Conservation (phyloP, 1,284 basidiomycete species). For the Microbotryomycetes sp. region DNA sequence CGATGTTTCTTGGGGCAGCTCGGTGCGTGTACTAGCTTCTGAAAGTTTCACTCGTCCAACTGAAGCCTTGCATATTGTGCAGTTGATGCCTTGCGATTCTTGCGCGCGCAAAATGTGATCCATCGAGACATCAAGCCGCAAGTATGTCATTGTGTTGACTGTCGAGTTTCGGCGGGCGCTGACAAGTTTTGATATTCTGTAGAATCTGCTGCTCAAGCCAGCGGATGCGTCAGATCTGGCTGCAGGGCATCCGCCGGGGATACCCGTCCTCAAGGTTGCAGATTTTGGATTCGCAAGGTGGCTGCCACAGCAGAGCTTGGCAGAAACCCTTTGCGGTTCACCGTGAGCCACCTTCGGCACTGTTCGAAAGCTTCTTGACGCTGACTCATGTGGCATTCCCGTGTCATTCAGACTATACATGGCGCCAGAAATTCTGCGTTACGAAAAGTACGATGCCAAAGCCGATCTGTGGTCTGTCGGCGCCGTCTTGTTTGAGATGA, state of each 20-base stretch:
- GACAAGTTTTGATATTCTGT: background rate
- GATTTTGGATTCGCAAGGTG: conserved; percentile 97
- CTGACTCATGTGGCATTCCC: background rate
- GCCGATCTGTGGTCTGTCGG: conserved; percentile 98
- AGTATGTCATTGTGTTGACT: conserved; percentile 44
- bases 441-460: conserved; percentile 97
- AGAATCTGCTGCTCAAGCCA: conserved; percentile 86
- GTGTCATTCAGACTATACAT: conserved; percentile 72
- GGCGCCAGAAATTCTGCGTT: conserved; percentile 95
- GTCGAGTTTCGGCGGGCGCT: no score
- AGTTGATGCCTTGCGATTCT: conserved; percentile 89
- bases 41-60: conserved; percentile 44
- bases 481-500: conserved; percentile 93
- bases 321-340: conserved; percentile 95
- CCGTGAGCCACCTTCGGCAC: conserved; percentile 55
- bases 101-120: conserved; percentile 81
- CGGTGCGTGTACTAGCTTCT: conserved; percentile 49
- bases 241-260: conserved; percentile 80
- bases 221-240: conserved; percentile 69
- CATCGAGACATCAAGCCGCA: conserved; percentile 98
- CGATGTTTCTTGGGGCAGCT: conserved; percentile 89
- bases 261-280: conserved; percentile 91
- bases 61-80: conserved; percentile 16
- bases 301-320: conserved; percentile 84
- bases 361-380: background rate